Evolutionary conservation across 352 stramenopile genomes (phyloP).

Genomic region (Phytophthora sp.): DNA sequence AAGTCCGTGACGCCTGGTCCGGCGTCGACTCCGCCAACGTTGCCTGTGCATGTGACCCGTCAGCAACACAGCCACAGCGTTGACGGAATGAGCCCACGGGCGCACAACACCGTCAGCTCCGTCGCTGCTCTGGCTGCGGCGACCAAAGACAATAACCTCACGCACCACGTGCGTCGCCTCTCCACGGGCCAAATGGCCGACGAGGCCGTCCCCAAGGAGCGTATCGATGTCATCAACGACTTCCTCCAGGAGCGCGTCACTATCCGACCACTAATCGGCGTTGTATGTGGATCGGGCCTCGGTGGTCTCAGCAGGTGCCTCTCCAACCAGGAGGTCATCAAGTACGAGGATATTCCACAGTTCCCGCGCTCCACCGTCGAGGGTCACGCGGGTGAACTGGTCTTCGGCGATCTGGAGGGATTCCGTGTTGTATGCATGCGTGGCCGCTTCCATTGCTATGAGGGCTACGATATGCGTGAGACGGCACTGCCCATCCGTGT

Average conservation of each 20-base stretch:
- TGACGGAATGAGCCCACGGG: constrained; percentile 36
- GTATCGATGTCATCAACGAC: constrained; percentile 81
- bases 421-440: constrained; percentile 93
- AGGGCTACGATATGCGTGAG: constrained; percentile 95
- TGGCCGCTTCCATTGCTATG: constrained; percentile 97
- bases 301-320: constrained; percentile 92
- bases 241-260: constrained; percentile 66
- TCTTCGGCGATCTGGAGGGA: constrained; percentile 92
- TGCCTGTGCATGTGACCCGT: constrained; percentile 34
- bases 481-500: constrained; percentile 95
- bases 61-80: constrained; percentile 58
- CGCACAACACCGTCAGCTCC: constrained; percentile 15
- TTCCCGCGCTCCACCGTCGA: constrained; percentile 95
- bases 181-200: constrained; percentile 74
- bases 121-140: constrained; percentile 19
- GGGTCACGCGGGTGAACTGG: constrained; percentile 94
- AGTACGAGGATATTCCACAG: constrained; percentile 94
- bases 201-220: constrained; percentile 65
- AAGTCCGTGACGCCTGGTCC: constrained; percentile 8
- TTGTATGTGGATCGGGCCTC: constrained; percentile 97
- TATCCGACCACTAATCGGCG: constrained; percentile 63
- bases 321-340: constrained; percentile 87
- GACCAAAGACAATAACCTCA: constrained; percentile 11
- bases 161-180: constrained; percentile 43
- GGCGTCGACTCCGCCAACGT: not conserved